phyloP scores from a whole-genome alignment of 164 flowering plant species.

The Annona squamosa region DNA sequence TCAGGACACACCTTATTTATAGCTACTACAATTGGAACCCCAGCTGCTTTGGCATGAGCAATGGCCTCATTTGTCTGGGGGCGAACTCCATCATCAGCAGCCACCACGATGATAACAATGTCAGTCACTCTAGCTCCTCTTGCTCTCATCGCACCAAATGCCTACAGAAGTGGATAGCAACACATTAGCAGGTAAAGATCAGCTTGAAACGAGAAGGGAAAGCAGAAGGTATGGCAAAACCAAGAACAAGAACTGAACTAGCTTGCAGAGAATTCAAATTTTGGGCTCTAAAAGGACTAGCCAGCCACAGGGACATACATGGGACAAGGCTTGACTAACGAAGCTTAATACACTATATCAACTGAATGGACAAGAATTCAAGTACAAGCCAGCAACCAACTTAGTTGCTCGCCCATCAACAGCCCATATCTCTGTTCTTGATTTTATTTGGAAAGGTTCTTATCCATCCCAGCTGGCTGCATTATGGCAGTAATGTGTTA shows the following conservation, averaged over 20 bases:
- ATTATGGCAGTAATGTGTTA: too few species aligned
- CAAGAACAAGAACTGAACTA: not conserved
- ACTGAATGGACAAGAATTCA: too few species aligned
- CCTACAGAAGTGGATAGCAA: slow-evolving; percentile 30
- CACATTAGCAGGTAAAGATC: not conserved
- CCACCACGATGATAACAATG: slow-evolving; percentile 92
- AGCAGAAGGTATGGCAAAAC: too few species aligned
- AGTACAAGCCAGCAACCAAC: too few species aligned
- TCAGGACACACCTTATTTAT: slow-evolving; percentile 62
- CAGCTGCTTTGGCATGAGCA: slow-evolving; percentile 97
- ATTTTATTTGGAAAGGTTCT: too few species aligned
- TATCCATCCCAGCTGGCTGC: too few species aligned
- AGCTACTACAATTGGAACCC: slow-evolving; percentile 83
- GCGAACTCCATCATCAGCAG: slow-evolving; percentile 97
- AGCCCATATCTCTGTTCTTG: too few species aligned
- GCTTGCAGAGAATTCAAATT: not conserved
- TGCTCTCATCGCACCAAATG: slow-evolving; percentile 99
- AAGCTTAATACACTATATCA: too few species aligned
- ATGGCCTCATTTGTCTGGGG: slow-evolving; percentile 97
- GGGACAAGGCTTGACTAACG: too few species aligned
- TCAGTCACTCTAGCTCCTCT: slow-evolving; percentile 97
- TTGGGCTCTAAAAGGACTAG: not conserved
- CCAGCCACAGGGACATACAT: not conserved
- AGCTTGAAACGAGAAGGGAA: not conserved
- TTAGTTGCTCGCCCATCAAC: too few species aligned